Percentiles rank a stretch among this genome's conserved stretches.
phyloP scores from a whole-genome alignment of 495 filamentous ascomycete genomes.

The Hyaloscypha variabilis region DNA sequence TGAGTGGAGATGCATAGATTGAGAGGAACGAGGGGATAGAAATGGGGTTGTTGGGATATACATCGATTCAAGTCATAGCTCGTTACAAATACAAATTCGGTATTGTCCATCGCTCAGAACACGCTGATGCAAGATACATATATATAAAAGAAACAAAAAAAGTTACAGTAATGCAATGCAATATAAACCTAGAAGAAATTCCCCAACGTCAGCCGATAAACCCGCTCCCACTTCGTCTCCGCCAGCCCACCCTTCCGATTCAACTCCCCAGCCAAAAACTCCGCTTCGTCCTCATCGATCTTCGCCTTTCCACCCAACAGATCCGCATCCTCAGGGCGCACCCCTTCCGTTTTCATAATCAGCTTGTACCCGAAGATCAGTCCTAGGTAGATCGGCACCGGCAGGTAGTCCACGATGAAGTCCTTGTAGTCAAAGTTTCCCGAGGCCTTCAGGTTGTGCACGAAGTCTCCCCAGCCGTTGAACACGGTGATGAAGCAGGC shows the following conservation, averaged over 20 bases:
- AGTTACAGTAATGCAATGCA: background rate
- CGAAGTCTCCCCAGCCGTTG: slow-evolving; percentile 57
- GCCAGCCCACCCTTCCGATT: slow-evolving; percentile 34
- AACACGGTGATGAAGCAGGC: slow-evolving; percentile 55
- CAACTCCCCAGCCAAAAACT: slow-evolving; percentile 60
- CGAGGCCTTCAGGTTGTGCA: slow-evolving; percentile 49
- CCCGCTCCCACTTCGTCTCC: slow-evolving; percentile 14
- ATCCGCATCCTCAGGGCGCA: slow-evolving; percentile 56
- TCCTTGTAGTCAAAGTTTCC: slow-evolving; percentile 45
- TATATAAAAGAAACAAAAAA: background rate
- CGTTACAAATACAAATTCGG: background rate
- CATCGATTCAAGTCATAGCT: background rate
- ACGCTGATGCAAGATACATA: too few species aligned
- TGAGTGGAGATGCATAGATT: too few species aligned
- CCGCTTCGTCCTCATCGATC: slow-evolving; percentile 74
- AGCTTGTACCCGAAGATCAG: slow-evolving; percentile 61
- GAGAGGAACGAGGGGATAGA: too few species aligned
- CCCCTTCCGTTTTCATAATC: slow-evolving; percentile 45
- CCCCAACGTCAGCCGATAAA: slow-evolving; percentile 29
- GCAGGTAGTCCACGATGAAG: slow-evolving; percentile 61
- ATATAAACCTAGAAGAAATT: slow-evolving; percentile 42
- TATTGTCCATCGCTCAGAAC: slow-evolving; percentile 23
- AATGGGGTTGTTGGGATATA: too few species aligned
- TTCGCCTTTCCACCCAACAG: slow-evolving; percentile 66
- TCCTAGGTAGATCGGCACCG: slow-evolving; percentile 55